Conservation (phyloP, 31 red algal species). For the Porphyra umbilicalis region DNA sequence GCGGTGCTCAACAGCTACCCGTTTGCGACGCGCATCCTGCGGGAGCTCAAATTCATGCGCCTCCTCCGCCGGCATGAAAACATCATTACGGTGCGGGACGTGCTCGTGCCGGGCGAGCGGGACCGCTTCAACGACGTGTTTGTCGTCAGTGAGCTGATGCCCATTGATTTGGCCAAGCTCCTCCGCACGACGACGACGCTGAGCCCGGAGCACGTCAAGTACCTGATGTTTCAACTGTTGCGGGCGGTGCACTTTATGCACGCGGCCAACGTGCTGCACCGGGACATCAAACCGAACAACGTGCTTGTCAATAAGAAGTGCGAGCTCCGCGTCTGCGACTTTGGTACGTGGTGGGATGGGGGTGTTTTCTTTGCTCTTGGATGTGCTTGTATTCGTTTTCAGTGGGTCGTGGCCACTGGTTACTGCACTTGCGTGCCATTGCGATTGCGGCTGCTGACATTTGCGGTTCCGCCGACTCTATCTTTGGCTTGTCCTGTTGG, state of each 20-base stretch:
- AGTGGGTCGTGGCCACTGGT: no score
- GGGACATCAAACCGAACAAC: conserved; percentile 62
- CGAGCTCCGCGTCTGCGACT: conserved; percentile 50
- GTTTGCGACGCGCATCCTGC: conserved; percentile 57
- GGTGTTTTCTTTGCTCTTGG: no score
- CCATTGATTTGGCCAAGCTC: conserved; percentile 54
- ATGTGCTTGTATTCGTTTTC: no score
- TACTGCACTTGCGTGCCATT: neutral
- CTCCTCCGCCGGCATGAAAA: conserved; percentile 74
- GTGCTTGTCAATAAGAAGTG: conserved; percentile 53
- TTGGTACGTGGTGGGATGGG: conserved; percentile 6
- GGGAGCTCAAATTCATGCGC: conserved; percentile 72
- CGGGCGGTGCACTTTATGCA: conserved; percentile 70
- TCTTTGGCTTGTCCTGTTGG: neutral
- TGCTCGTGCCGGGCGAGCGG: conserved; percentile 29
- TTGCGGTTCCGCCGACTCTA: neutral
- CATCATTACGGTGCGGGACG: conserved; percentile 70
- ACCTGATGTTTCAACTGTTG: conserved; percentile 79
- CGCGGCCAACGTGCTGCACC: conserved; percentile 41
- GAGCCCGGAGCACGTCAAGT: conserved; percentile 58
- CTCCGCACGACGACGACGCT: conserved; percentile 29
- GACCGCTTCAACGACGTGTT: conserved; percentile 71
- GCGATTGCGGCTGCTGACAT: neutral
- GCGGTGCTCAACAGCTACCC: conserved; percentile 39
- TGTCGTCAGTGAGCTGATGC: conserved; percentile 85